phyloP scores from a whole-genome alignment of 441 rosid species.

The Breynia disticha region DNA sequence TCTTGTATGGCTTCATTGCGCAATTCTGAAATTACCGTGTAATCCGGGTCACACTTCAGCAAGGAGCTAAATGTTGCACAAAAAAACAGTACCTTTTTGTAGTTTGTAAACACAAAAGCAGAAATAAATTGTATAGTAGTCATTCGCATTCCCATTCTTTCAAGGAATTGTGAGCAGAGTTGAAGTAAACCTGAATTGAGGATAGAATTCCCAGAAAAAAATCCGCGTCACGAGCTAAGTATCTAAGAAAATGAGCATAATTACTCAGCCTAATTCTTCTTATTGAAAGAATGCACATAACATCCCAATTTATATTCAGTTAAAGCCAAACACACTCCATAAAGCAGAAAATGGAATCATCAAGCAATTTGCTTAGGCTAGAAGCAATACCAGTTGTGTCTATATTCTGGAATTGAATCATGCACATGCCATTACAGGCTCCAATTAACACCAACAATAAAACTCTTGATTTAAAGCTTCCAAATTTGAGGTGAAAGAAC shows the following conservation, averaged over 20 bases:
- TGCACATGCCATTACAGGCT: background rate
- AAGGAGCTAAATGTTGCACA: no score
- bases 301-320: background rate
- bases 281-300: no score
- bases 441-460: background rate
- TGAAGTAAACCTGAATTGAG: no score
- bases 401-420: background rate
- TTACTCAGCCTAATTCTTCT: no score
- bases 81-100: no score
- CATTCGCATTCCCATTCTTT: background rate
- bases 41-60: slow-evolving; percentile 22
- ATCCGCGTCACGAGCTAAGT: no score
- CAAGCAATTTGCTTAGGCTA: background rate
- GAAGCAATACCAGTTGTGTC: background rate
- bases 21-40: slow-evolving; percentile 29
- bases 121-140: no score
- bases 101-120: no score
- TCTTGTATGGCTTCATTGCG: slow-evolving; percentile 19
- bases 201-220: no score
- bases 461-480: background rate
- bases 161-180: no score
- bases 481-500: background rate
- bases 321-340: background rate
- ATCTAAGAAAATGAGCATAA: no score
- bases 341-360: background rate